Evolutionary conservation across 305 asterid genomes (phyloP).

Genomic region (Fraxinus sp.): DNA sequence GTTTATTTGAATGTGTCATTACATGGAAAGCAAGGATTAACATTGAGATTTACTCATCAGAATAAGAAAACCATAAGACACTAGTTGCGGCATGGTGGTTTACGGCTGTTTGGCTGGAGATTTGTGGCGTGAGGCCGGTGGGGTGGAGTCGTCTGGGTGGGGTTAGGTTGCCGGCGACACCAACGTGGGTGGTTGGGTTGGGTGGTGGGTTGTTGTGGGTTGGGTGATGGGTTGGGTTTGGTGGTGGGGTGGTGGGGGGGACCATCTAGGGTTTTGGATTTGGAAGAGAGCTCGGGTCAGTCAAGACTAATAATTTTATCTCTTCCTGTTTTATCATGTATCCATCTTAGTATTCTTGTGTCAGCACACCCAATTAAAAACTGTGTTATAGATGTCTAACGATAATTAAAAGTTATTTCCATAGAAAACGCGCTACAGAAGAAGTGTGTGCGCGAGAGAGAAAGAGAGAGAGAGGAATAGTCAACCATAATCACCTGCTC

Average conservation of each 20-base stretch:
- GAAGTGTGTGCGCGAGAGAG: background rate
- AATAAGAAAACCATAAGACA: background rate
- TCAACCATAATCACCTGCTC: conserved; percentile 62
- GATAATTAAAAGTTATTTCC: background rate
- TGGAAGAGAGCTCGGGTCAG: too few species aligned
- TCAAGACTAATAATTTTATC: too few species aligned
- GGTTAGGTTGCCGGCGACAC: too few species aligned
- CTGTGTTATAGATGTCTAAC: background rate
- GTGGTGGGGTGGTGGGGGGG: too few species aligned
- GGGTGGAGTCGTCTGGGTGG: too few species aligned
- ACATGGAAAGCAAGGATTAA: background rate
- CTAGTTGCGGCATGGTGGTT: too few species aligned
- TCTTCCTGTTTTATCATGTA: background rate
- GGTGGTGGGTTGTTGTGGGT: too few species aligned
- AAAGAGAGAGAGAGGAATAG: conserved; percentile 6
- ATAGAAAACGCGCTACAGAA: conserved; percentile 1
- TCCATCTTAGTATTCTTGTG: background rate
- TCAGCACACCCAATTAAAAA: background rate
- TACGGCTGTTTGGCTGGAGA: too few species aligned
- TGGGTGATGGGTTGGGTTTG: too few species aligned
- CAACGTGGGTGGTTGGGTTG: too few species aligned
- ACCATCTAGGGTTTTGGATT: too few species aligned
- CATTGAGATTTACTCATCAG: background rate
- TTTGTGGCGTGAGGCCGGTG: too few species aligned
- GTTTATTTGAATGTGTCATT: background rate